Evolutionary conservation across 1,139 yeast species (phyloP).

Genomic region (Scheffersomyces titani): DNA sequence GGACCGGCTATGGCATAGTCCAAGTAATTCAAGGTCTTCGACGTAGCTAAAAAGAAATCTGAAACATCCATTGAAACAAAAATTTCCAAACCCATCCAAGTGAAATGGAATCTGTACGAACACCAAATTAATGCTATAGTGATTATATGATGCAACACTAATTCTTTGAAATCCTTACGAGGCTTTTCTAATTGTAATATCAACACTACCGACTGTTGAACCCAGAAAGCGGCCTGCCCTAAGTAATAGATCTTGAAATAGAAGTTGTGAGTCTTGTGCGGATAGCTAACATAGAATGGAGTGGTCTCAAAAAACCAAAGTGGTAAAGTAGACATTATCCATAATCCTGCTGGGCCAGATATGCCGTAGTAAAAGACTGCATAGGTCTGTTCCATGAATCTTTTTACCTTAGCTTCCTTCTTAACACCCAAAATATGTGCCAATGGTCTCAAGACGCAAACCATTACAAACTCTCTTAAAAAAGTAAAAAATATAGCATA

Average conservation of each 20-base stretch:
- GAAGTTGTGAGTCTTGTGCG: slow-evolving; percentile 75
- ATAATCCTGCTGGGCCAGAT: slow-evolving; percentile 85
- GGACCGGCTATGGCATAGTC: slow-evolving; percentile 66
- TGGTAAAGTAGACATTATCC: slow-evolving; percentile 81
- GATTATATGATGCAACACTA: slow-evolving; percentile 89
- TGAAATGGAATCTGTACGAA: slow-evolving; percentile 93
- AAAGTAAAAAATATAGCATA: slow-evolving; percentile 89
- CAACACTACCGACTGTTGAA: slow-evolving; percentile 86
- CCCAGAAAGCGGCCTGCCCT: slow-evolving; percentile 96
- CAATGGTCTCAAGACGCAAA: slow-evolving; percentile 71
- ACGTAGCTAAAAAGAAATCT: slow-evolving; percentile 81
- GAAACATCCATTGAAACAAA: slow-evolving; percentile 96
- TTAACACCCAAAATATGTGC: slow-evolving; percentile 57
- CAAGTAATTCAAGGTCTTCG: slow-evolving; percentile 83
- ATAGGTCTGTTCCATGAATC: slow-evolving; percentile 94
- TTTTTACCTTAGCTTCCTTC: slow-evolving; percentile 59
- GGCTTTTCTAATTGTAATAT: slow-evolving; percentile 89
- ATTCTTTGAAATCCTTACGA: slow-evolving; percentile 87
- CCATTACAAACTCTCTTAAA: slow-evolving; percentile 89
- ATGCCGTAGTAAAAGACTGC: slow-evolving; percentile 78
- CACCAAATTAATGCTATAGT: slow-evolving; percentile 86
- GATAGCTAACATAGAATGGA: slow-evolving; percentile 76
- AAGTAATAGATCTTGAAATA: slow-evolving; percentile 80
- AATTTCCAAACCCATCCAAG: slow-evolving; percentile 91
- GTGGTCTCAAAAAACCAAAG: slow-evolving; percentile 88